Percentiles rank a stretch among this genome's conserved stretches.
These are phyloP conservation scores for Pinus albicaulis DNA, from an alignment of 75 land plant genomes.

Conservation along the genomic window DNA sequence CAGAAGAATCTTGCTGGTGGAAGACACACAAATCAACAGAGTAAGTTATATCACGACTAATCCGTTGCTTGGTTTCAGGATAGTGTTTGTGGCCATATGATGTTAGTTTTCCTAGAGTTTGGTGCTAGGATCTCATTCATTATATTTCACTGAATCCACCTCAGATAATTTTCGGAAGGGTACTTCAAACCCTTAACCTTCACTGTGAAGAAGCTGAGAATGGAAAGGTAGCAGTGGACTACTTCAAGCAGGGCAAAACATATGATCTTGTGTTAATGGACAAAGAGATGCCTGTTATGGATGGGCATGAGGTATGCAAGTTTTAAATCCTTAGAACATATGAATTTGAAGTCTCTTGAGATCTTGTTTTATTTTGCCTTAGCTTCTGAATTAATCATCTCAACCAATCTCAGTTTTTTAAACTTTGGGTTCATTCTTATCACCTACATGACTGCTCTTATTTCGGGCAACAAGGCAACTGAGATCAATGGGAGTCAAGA, in stretches of 20 bases:
- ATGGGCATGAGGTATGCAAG: constrained; percentile 54
- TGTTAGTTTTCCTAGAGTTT: no score
- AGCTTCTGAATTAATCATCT: not conserved
- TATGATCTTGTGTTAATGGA: constrained; percentile 66
- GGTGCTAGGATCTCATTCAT: not conserved
- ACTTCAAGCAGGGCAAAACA: constrained; percentile 33
- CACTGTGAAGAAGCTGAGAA: constrained; percentile 62
- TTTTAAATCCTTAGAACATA: not conserved
- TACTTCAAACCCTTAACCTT: constrained; percentile 43
- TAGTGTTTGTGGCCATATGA: not conserved
- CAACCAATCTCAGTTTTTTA: not conserved
- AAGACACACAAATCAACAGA: constrained; percentile 41
- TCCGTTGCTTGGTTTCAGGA: no score
- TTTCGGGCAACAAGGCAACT: constrained; percentile 50
- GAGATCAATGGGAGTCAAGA: constrained; percentile 50
- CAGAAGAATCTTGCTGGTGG: constrained; percentile 38
- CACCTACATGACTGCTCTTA: not conserved
- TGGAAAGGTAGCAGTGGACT: constrained; percentile 55
- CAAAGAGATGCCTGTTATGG: constrained; percentile 75
- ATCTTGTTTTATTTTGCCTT: not conserved
- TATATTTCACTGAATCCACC: not conserved
- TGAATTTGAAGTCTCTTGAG: no score
- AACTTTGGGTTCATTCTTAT: not conserved
- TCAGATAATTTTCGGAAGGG: constrained; percentile 49
- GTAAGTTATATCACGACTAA: constrained; percentile 12